phyloP scores from a whole-genome alignment of 2,329 filamentous ascomycete genomes.

The Trichoderma oligosporum region DNA sequence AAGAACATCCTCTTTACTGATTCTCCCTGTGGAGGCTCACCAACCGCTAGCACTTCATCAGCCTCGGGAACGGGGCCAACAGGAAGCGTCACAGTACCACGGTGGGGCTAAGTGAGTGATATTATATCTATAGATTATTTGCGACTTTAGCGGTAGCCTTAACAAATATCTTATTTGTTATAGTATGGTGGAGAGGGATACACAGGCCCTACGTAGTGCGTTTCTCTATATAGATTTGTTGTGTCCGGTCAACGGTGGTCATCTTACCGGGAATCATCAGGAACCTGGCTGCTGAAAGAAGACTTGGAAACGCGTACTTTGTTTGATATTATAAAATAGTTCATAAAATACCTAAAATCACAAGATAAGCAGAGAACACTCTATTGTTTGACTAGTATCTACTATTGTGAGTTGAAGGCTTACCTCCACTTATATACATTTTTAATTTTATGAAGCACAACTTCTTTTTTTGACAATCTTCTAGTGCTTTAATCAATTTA shows the following conservation, averaged over 20 bases:
- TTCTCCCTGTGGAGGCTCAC: neutral
- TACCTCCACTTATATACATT: too few relatives aligned
- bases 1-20: neutral
- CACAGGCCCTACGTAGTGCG: neutral
- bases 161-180: neutral
- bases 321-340: too few relatives aligned
- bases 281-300: neutral
- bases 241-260: neutral
- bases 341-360: too few relatives aligned
- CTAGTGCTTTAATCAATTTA: too few relatives aligned
- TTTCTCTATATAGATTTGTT: neutral
- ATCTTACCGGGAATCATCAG: neutral
- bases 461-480: too few relatives aligned
- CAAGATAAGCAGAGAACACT: too few relatives aligned
- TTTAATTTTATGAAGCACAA: too few relatives aligned
- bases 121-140: neutral
- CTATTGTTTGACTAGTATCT: too few relatives aligned
- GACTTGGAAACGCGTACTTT: too few relatives aligned
- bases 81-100: neutral
- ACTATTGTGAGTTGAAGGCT: too few relatives aligned
- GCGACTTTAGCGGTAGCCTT: neutral
- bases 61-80: neutral
- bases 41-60: neutral
- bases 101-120: neutral
- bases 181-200: neutral